Base-by-base conservation (phyloP, 768 basidiomycete genomes). In the Tulasnella sp. region DNA sequence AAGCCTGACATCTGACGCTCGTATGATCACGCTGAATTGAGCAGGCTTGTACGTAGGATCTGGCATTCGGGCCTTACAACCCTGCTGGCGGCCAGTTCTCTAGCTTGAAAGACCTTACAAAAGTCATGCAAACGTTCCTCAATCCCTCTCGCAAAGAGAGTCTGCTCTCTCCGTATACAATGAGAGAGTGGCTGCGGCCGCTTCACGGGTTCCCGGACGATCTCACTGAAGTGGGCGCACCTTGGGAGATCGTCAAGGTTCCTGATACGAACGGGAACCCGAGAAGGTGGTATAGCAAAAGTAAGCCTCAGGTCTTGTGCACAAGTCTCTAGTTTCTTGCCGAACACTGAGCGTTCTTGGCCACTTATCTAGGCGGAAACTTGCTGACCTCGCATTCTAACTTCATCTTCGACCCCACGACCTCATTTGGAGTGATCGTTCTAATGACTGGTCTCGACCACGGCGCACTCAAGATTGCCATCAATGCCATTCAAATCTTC, bases 21-120 rank as follows among this genome's bases (percentile, higher is more conserved):
- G 36, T 21, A 18, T 39, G 31, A 44, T 34, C 16, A 19, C 24
- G 18, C 3, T 77, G 39, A 7, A n/a, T 9, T 48, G 56, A 24
- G 21, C 36, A 34, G 62, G 40, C 16, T 39, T 79, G 34, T 12
- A 31, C 34, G 7, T 44, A 88, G 85, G 88, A 89, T 77, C 81
- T 83, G 21, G 84, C 85, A 76, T 86, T 89, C 78, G 79, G 83
- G 74, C 82, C 85, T 0, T 83, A 83, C 80, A 88, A 89, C 79
- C 85, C 89, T 3, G 82, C 87, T 2, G 89, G 87, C 1, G 89
- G 89, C 1, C 89, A 91, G 80, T 88, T 88, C 82, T 86, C 87
- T 79, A 89, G 89, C 0, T 84, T 90, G 19, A 82, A 85, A 0
- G 90, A 90, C 81, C 83, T 89, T 10, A 83, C 83, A 21, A 87